Percentiles rank a stretch among this genome's conserved stretches.
phyloP scores from a whole-genome alignment of 1,284 basidiomycete genomes.

The Cryptococcus sp. region DNA sequence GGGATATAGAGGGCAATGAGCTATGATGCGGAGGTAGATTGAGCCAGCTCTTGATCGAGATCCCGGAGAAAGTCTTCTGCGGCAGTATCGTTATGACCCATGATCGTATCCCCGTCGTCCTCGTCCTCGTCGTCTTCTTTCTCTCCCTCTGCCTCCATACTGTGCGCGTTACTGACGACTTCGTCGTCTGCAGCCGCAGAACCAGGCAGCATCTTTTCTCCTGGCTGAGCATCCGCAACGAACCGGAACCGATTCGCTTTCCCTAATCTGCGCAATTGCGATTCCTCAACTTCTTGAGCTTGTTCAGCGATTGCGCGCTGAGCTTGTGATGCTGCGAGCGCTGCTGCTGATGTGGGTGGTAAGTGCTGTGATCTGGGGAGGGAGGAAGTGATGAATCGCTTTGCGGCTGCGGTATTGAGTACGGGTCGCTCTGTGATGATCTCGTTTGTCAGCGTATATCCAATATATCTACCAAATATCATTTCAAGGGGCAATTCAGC shows the following conservation, averaged over 20 bases:
- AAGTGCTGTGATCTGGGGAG: slow-evolving; percentile 29
- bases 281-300: slow-evolving; percentile 15
- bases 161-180: slow-evolving; percentile 1
- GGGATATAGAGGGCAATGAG: background rate
- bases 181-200: background rate
- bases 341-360: slow-evolving; percentile 18
- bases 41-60: slow-evolving; percentile 21
- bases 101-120: slow-evolving; percentile 7
- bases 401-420: slow-evolving; percentile 41
- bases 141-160: slow-evolving; percentile 7
- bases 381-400: slow-evolving; percentile 39
- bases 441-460: background rate
- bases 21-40: no score
- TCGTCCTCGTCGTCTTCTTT: slow-evolving; percentile 11
- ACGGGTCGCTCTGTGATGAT: slow-evolving; percentile 6
- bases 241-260: slow-evolving; percentile 32
- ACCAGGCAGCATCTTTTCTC: slow-evolving; percentile 26
- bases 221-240: slow-evolving; percentile 18
- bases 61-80: slow-evolving; percentile 20
- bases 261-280: slow-evolving; percentile 10
- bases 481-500: background rate
- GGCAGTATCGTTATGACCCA: background rate
- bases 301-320: slow-evolving; percentile 15
- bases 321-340: slow-evolving; percentile 16
- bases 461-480: background rate